Base-by-base conservation (phyloP, 2,329 filamentous ascomycete genomes). In the Neoarthrinium moseri region DNA sequence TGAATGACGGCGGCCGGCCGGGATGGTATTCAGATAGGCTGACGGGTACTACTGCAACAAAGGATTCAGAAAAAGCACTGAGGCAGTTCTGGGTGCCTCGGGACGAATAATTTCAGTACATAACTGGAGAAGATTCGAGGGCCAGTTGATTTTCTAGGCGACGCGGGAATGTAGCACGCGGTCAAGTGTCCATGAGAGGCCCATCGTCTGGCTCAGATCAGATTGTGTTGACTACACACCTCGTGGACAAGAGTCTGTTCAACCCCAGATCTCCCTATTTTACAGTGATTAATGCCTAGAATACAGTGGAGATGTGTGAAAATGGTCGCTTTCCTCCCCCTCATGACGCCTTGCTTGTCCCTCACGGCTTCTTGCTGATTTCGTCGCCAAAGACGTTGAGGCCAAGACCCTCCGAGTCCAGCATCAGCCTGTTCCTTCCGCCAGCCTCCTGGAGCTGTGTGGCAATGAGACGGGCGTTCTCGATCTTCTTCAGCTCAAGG, bases 401-500 rank as follows among this genome's bases (percentile, higher is more conserved):
- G 40, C 94, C 94, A 59, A 99, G 73, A 35, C 91, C 94, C 66
- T 94, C 86, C 6, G 89, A 82, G 63, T 99, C 94, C 52, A 99
- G 79, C 71, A 96, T 90, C 58, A 99, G 77, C 73, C 94, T 94
- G 77, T 99, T 99, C 75, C 84, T 85, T 66, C 89, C 86, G 49
- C 89, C 88, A 47, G 79, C 80, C 68, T 95, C 90, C 70, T 96
- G 89, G 60, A 99, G 69, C 57, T 95, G 85, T 57, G 78, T 70
- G n/a, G 94, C 94, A 69, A 99, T 95, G 47, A 83, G 80, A 56
- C 89, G 81, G 6, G 94, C 94, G 62, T 96, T 99, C 76, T 99
- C 94, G 61, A 99, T 95, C 79, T 95, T 94, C 74, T 95, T 89
- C 65, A 99, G 81, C 72, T 97, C 94, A 53, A 99, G 83, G 69